Conservation (phyloP, 2,329 filamentous ascomycete genomes). For the Penicillium italicum region DNA sequence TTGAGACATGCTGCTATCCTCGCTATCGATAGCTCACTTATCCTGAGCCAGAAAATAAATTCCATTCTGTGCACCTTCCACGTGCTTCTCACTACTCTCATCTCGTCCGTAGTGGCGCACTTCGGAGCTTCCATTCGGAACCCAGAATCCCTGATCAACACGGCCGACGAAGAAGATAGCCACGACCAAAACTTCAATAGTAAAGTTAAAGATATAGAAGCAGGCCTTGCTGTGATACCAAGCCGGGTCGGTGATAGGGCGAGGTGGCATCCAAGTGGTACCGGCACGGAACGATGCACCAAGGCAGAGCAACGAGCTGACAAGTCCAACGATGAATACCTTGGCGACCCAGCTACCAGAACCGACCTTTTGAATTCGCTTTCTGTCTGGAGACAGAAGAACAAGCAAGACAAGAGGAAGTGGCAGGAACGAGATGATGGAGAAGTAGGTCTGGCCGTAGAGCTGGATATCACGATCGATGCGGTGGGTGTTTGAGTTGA, state of each 20-base stretch:
- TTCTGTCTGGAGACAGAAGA: constrained; percentile 45
- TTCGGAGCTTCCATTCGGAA: constrained; percentile 59
- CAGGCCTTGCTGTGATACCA: constrained; percentile 68
- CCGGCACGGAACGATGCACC: constrained; percentile 68
- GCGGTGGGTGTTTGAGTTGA: constrained; percentile 48
- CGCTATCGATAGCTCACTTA: neutral
- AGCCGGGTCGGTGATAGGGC: constrained; percentile 53
- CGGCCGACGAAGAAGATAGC: constrained; percentile 63
- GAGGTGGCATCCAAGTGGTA: constrained; percentile 52
- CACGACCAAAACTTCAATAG: constrained; percentile 68
- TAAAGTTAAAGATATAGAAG: constrained; percentile 79
- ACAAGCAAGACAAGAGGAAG: constrained; percentile 54
- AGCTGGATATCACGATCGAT: constrained; percentile 63
- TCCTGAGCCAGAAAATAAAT: neutral
- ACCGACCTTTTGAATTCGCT: constrained; percentile 61
- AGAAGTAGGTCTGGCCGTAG: constrained; percentile 59
- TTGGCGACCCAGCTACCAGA: constrained; percentile 65
- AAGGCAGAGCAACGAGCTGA: constrained; percentile 59
- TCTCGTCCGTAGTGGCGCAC: constrained; percentile 12
- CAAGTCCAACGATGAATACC: constrained; percentile 59
- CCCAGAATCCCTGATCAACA: constrained; percentile 71
- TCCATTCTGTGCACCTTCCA: neutral
- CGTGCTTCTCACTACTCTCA: neutral
- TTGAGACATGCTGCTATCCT: neutral
- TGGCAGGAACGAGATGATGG: constrained; percentile 64